Evolutionary conservation across 306 rosid species (phyloP).

Genomic region (Fragaria iinumae): DNA sequence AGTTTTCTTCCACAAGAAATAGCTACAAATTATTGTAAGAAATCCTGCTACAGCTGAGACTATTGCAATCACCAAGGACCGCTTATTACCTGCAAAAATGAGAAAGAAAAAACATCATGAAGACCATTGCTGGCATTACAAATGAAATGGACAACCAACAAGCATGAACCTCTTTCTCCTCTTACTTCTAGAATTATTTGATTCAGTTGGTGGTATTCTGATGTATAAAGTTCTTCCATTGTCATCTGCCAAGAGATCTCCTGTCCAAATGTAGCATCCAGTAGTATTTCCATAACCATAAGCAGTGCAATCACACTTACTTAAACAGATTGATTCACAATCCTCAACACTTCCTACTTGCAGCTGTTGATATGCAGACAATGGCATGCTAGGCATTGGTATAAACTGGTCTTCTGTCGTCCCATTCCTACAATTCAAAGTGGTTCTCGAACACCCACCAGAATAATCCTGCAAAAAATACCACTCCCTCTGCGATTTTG

Average conservation of each 20-base stretch:
- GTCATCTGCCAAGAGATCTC: conserved; percentile 47
- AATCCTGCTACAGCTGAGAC: background rate
- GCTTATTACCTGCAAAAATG: background rate
- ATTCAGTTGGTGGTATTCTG: conserved; percentile 62
- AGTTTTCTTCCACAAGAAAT: conserved; percentile 2
- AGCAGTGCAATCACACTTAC: conserved; percentile 54
- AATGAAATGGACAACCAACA: background rate
- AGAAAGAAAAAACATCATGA: background rate
- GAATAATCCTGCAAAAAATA: conserved; percentile 31
- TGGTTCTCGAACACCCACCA: conserved; percentile 45
- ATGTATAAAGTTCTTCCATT: conserved; percentile 43
- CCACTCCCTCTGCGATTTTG: conserved; percentile 39
- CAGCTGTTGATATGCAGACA: conserved; percentile 31
- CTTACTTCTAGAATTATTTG: conserved; percentile 35
- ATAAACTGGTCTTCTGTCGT: conserved; percentile 40
- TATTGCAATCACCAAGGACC: conserved; percentile 4
- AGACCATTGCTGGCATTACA: background rate
- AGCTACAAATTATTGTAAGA: background rate
- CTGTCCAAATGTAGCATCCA: conserved; percentile 55
- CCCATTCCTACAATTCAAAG: conserved; percentile 38
- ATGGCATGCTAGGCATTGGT: conserved; percentile 22
- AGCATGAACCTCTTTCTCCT: conserved; percentile 34
- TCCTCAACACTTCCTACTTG: conserved; percentile 31
- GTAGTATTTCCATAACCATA: conserved; percentile 37
- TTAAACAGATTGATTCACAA: conserved; percentile 50